Evolutionary conservation across 1,284 basidiomycete genomes (phyloP).

Genomic region (Marasmius fiardii): DNA sequence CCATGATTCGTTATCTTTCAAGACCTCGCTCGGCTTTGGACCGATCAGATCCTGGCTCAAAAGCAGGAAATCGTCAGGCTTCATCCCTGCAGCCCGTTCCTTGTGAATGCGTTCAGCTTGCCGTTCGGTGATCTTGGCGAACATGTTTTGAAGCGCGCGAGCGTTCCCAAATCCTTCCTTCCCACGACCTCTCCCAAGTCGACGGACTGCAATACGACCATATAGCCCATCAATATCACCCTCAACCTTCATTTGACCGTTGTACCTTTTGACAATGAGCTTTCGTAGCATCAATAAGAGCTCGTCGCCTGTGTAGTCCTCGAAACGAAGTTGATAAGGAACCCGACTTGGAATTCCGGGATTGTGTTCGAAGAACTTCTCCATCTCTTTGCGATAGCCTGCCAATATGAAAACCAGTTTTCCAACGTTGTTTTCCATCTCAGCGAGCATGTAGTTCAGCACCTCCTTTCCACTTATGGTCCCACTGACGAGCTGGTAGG

Average conservation of each 20-base stretch:
- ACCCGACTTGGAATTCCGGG: constrained; percentile 64
- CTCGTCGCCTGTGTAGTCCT: constrained; percentile 57
- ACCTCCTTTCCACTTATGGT: constrained; percentile 50
- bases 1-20: constrained; percentile 46
- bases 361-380: constrained; percentile 72
- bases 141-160: constrained; percentile 50
- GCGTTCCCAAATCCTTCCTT: constrained; percentile 63
- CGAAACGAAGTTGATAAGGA: constrained; percentile 55
- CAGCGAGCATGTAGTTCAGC: constrained; percentile 62
- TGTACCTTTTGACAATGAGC: constrained; percentile 41
- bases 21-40: constrained; percentile 51
- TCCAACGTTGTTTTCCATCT: constrained; percentile 69
- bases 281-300: constrained; percentile 50
- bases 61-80: constrained; percentile 47
- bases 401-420: constrained; percentile 67
- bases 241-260: constrained; percentile 51
- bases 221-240: constrained; percentile 54
- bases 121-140: constrained; percentile 41
- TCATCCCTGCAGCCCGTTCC: constrained; percentile 34
- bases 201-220: constrained; percentile 48
- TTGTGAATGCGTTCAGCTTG: constrained; percentile 47
- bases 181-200: constrained; percentile 53
- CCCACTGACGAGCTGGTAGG: constrained; percentile 55
- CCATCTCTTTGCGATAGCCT: constrained; percentile 68
- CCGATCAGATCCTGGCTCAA: constrained; percentile 57